Evolutionary conservation across 2,329 filamentous ascomycete genomes (phyloP).

Genomic region (Aspergillus fischeri): DNA sequence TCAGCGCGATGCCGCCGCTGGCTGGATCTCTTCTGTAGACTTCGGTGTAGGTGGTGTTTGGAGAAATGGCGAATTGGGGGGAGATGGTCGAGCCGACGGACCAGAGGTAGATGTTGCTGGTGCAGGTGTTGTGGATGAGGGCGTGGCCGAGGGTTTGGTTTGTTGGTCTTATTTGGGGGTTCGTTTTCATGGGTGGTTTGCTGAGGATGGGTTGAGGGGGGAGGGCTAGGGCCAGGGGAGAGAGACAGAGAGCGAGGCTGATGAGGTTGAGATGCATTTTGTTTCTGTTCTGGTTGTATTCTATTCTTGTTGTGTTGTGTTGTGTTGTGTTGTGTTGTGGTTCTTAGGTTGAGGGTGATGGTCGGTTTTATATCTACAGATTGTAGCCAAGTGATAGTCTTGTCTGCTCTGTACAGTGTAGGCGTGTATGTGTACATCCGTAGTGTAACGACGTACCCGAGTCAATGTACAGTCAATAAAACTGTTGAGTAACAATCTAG

Average conservation of each 20-base stretch:
- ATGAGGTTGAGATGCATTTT: conserved; percentile 2
- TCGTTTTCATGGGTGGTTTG: not conserved
- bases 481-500: no score
- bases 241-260: conserved; percentile 1
- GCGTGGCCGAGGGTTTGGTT: conserved; percentile 26
- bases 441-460: not conserved
- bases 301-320: not conserved
- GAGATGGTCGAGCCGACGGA: conserved; percentile 29
- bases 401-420: no score
- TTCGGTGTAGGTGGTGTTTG: conserved; percentile 30
- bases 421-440: no score
- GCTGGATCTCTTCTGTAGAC: conserved; percentile 29
- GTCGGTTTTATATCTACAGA: not conserved
- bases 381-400: no score
- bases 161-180: not conserved
- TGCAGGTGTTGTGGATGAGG: conserved; percentile 34
- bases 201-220: not conserved
- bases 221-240: not conserved
- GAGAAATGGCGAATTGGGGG: conserved; percentile 20
- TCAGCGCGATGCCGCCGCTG: conserved; percentile 41
- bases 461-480: no score
- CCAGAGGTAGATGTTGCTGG: conserved; percentile 33
- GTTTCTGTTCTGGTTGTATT: no score
- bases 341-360: not conserved
- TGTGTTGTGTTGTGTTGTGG: not conserved